phyloP scores from a whole-genome alignment of 2,329 filamentous ascomycete genomes.

The Colletotrichum nymphaeae region DNA sequence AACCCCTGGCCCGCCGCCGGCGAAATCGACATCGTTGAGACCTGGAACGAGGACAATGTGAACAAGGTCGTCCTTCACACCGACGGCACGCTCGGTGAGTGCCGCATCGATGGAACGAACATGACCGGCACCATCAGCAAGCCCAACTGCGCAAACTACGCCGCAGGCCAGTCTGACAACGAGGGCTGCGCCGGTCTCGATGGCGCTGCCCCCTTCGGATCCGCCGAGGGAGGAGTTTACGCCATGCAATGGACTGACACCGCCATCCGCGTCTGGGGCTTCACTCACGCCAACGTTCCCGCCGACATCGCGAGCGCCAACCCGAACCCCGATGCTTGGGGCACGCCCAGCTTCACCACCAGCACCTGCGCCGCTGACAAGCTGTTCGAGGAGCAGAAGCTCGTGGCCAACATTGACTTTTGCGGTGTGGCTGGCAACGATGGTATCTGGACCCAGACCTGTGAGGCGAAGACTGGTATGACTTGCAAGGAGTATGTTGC shows the following conservation, averaged over 20 bases:
- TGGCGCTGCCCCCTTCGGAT: constrained; percentile 51
- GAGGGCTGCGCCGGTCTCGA: constrained; percentile 56
- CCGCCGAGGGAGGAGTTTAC: constrained; percentile 53
- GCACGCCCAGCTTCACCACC: constrained; percentile 41
- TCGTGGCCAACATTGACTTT: constrained; percentile 59
- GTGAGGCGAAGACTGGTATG: constrained; percentile 38
- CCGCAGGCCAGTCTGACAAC: constrained; percentile 46
- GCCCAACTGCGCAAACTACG: constrained; percentile 54
- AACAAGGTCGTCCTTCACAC: constrained; percentile 73
- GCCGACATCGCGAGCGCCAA: constrained; percentile 53
- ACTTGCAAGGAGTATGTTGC: constrained; percentile 52
- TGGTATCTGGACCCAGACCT: constrained; percentile 42
- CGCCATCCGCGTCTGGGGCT: constrained; percentile 75
- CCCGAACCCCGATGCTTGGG: constrained; percentile 42
- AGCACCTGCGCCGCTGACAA: constrained; percentile 42
- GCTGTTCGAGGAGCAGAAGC: constrained; percentile 43
- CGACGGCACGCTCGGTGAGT: constrained; percentile 46
- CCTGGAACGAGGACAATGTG: constrained; percentile 65
- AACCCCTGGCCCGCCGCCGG: constrained; percentile 69
- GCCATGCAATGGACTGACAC: constrained; percentile 71
- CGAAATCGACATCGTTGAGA: constrained; percentile 75
- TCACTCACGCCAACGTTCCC: constrained; percentile 66
- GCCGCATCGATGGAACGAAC: constrained; percentile 44
- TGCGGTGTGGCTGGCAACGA: constrained; percentile 73
- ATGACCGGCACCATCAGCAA: constrained; percentile 48